phyloP scores from a whole-genome alignment of 139 green algal species.

The Closterium sp. region DNA sequence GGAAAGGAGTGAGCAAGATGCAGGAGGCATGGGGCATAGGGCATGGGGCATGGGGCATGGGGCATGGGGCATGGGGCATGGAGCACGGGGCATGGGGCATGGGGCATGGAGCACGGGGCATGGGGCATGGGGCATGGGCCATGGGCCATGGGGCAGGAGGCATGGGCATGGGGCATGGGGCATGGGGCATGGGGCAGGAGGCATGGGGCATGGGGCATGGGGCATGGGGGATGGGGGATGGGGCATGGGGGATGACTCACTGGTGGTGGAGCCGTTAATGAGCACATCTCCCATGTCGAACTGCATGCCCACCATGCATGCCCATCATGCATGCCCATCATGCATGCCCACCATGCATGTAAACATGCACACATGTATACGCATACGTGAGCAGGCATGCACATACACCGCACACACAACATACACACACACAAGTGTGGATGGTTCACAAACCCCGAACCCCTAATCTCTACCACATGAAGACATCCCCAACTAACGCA shows the following conservation, averaged over 20 bases:
- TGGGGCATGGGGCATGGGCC: neutral
- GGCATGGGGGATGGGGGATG: slow-evolving; percentile 3
- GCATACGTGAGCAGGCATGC: neutral
- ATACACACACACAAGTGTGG: neutral
- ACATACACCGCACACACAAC: neutral
- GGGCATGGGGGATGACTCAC: neutral
- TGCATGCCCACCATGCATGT: too few species aligned
- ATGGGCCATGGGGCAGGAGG: too few species aligned
- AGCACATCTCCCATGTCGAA: slow-evolving; percentile 78
- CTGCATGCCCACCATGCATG: neutral
- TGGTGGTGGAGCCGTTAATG: slow-evolving; percentile 49
- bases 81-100: too few species aligned
- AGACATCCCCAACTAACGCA: too few species aligned
- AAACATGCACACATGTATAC: neutral
- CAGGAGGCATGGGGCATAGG: too few species aligned
- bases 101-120: too few species aligned
- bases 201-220: too few species aligned
- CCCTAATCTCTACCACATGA: neutral
- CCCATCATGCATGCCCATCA: neutral
- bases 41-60: too few species aligned
- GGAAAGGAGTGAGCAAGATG: too few species aligned
- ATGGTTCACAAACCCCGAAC: neutral
- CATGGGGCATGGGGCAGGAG: too few species aligned
- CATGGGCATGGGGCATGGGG: too few species aligned
- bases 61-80: too few species aligned